Base-by-base conservation (phyloP, 345 rosid genomes). In the Lepidium sativum region DNA sequence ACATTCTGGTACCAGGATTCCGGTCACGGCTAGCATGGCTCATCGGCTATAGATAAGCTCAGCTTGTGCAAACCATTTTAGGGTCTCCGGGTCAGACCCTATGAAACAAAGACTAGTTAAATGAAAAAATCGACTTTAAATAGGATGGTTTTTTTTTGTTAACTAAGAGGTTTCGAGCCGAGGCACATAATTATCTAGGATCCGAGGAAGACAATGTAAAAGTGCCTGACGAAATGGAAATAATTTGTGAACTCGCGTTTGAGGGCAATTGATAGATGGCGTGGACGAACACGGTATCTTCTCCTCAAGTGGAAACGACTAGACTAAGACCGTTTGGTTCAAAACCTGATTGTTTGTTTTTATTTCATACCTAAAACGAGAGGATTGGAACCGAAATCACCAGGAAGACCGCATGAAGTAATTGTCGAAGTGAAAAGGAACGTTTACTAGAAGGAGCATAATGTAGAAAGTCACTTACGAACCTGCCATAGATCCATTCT, bases 401-500 rank as follows among this genome's bases (percentile, higher is more conserved):
- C 97, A 5, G 97, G 95, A 69, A 90, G 84, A 77, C 95, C 87
- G 68, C 39, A 49, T 34, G 34, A 45, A 56, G 16, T 16, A 16
- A 20, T 27, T 27, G 7, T 27, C 6, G 31, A 21, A 56, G 47
- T 12, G 33, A n/a, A 55, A 37, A 50, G 31, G 14, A 34, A 41
- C 16, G 20, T 1, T 35, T 37, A 10, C 1, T 21, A 2, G 33
- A 27, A 45, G 35, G 43, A 14, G 9, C 14, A 14, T 3, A 14
- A 6, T 3, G 33, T 18, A 68, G 31, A 27, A 27, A 27, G 1
- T 27, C 31, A 27, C 5, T 5, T 39, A 54, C 5, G 21, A 66
- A 86, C 96, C 96, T 87, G 76, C 98, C 98, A 67, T 92, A 91
- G 18, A 92, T 95, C 98, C 98, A 92, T 25, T 76, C 73, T 2